Base-by-base conservation (phyloP, 345 rosid genomes). In the Bruguiera parviflora region DNA sequence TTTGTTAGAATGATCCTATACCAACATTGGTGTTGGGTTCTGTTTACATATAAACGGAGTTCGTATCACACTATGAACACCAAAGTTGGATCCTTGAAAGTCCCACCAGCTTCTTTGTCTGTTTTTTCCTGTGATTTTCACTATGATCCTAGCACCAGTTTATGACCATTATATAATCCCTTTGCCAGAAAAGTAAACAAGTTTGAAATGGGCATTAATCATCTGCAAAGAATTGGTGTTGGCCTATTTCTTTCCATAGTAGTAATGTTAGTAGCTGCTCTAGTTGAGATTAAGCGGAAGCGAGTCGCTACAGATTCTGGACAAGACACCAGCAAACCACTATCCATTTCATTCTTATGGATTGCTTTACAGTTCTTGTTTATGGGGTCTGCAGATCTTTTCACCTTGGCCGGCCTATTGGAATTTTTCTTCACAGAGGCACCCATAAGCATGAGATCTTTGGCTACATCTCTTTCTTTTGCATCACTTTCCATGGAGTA, bases 351-450 rank as follows among this genome's bases (percentile, higher is more conserved):
- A 16, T 88, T 90, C 81, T 56, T 88, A 16, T 90, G 96, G 96
- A 77, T 90, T 33, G 88, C 90, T 1, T 66, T 90, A n/a, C 96
- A 90, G 19, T 90, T 86, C 73, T 76, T 90, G 66, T 88, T 88
- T 68, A 57, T 90, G 57, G 96, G 96, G 0, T 90, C 96, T 29
- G 96, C 93, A 49, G 96, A 90, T 79, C 85, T 90, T 5, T 90
- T 90, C 86, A 86, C 91, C 32, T 75, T 88, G 72, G 93, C 93
- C 32, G 96, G 96, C 9, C 33, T 90, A 37, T 25, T 90, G 5
- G 96, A 90, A 58, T 90, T 85, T 71, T 90, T 90, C 89, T 90
- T 90, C 79, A 81, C 91, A 2, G 96, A 90, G 74, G 92, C 92
- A 55, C 91, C 96, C 0, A 19, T 82, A 0, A 81, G 87, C 56